Evolutionary conservation across 177 flowering plant species (phyloP), one percentile per base, ranked within the genome.

Genomic region (Vitis hybrid): DNA sequence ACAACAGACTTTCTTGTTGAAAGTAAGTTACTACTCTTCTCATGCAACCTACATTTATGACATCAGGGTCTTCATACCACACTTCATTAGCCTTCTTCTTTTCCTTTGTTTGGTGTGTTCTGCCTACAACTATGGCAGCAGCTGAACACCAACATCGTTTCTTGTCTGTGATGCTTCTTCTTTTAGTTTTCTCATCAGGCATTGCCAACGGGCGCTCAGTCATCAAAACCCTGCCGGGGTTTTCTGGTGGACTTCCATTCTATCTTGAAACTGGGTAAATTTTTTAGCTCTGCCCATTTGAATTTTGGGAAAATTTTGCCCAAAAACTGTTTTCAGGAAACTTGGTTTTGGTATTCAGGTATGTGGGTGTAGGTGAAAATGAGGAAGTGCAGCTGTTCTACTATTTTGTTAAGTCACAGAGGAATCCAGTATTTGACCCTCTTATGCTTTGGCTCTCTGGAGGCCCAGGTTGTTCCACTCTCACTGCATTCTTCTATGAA

Each of bases 391-490:
- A 72, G 70, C 51, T 72, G 17, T 72, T 72, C n/a, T 72, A 72
- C 70, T 65, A 65, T 26, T 72, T 72, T 50, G 66, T 72, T 15
- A 65, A 65, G 70, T 72, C 74, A 2, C 56, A 60, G 51, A 66
- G 64, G 11, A 56, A 32, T 14, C 74, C 74, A 9, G 13, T 13
- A 45, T 14, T 9, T 12, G 74, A 72, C 56, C 74, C 74, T 19
- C 55, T 72, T 3, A 17, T 72, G 63, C 63, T 65, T 48, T 65
- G 69, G 74, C 64, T 72, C 70, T 58, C 74, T 13, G 74, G 74
- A 8, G 74, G 74, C 18, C 74, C 74, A 19, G 74, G 64, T 18
- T 72, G 74, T 26, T 72, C 74, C 15, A 63, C 19, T 48, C 62
- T 64, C 55, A 14, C 57, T 18, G 56, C 49, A 17, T 34, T 71